Evolutionary conservation across 202 grass and related monocot genomes (phyloP).

Genomic region (Zoysia matrella): DNA sequence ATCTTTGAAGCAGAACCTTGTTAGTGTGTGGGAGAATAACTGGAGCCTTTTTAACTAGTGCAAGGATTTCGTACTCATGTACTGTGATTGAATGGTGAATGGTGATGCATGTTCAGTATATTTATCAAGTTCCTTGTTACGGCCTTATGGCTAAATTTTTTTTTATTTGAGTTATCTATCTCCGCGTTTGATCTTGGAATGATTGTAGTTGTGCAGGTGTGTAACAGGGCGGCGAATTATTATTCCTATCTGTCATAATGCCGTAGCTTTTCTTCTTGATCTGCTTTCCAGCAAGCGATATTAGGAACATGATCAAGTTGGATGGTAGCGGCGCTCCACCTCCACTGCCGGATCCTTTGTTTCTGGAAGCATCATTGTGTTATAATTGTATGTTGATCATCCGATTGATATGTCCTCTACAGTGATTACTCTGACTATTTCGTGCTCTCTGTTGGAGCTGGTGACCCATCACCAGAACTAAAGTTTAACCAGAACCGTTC

Average conservation of each 20-base stretch:
- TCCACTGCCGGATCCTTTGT: not conserved
- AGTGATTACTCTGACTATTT: not conserved
- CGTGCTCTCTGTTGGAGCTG: not conserved
- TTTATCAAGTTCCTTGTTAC: constrained; percentile 38
- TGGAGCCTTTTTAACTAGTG: constrained; percentile 46
- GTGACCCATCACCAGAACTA: too few relatives aligned
- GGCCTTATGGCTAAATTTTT: not conserved
- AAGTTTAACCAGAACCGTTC: too few relatives aligned
- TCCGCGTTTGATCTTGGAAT: constrained; percentile 17
- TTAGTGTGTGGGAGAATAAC: constrained; percentile 49
- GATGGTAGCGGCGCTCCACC: not conserved
- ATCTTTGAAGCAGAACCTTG: constrained; percentile 56
- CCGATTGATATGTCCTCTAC: not conserved
- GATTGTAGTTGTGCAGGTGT: constrained; percentile 13
- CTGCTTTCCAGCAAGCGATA: constrained; percentile 24
- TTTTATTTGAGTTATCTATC: constrained; percentile 24
- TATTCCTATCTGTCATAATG: constrained; percentile 1
- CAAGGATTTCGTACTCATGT: constrained; percentile 51
- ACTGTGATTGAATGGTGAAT: constrained; percentile 37
- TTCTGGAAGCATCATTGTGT: not conserved
- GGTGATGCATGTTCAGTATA: constrained; percentile 42
- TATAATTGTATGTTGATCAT: not conserved
- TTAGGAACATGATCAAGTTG: constrained; percentile 6
- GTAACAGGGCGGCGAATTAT: constrained; percentile 12
- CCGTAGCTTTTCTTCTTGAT: constrained; percentile 24